Conservation (phyloP, 306 rosid species). For the Ceratonia siliqua region DNA sequence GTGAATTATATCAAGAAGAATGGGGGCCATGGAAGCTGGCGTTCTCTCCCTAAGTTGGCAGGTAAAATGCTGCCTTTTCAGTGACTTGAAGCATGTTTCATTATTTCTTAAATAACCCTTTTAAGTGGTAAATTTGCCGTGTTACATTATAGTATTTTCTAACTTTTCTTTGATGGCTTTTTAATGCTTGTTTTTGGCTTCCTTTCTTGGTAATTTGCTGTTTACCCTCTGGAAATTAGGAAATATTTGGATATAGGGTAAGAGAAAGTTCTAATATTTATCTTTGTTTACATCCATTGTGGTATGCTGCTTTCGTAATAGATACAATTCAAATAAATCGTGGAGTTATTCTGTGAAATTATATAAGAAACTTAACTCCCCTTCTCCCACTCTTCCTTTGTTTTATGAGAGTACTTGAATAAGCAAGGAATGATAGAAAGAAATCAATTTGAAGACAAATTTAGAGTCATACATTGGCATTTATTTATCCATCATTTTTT, state of each 20-base stretch:
- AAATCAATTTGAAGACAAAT: slow-evolving; percentile 22
- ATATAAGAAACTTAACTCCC: background rate
- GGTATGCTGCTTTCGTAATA: background rate
- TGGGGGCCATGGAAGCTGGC: slow-evolving; percentile 97
- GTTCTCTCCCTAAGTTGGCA: slow-evolving; percentile 87
- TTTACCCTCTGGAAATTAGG: background rate
- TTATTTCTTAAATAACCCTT: background rate
- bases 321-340: slow-evolving; percentile 1
- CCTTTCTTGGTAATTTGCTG: background rate
- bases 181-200: background rate
- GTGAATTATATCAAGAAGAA: slow-evolving; percentile 67
- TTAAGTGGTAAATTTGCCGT: background rate
- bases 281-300: slow-evolving; percentile 24
- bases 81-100: background rate
- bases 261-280: slow-evolving; percentile 15
- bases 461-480: background rate
- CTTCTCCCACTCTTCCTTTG: background rate
- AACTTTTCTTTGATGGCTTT: background rate
- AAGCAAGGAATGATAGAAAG: slow-evolving; percentile 19
- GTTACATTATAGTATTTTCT: background rate
- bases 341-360: slow-evolving; percentile 1
- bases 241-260: background rate
- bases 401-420: slow-evolving; percentile 24
- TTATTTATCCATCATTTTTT: background rate
- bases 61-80: slow-evolving; percentile 38